Conservation (phyloP, 1,284 basidiomycete genomes). For the Ceratobasidium sp. region DNA sequence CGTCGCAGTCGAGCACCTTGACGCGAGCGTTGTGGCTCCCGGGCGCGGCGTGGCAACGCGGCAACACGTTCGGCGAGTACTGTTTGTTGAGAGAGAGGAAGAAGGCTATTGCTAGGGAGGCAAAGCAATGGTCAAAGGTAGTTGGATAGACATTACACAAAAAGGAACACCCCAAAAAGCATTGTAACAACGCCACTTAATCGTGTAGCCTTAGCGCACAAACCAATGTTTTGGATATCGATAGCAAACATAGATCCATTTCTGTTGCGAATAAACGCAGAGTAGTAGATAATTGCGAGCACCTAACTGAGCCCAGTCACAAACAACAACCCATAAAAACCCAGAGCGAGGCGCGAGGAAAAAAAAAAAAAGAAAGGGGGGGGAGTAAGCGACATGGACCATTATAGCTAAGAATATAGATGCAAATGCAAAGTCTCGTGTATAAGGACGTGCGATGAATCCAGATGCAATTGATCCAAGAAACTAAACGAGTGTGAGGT, state of each 20-base stretch:
- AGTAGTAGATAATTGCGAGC: slow-evolving; percentile 11
- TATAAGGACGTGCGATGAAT: slow-evolving; percentile 29
- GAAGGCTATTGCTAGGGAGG: slow-evolving; percentile 50
- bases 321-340: slow-evolving; percentile 8
- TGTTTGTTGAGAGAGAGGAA: slow-evolving; percentile 61
- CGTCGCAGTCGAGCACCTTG: slow-evolving; percentile 76
- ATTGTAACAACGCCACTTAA: background rate
- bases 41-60: slow-evolving; percentile 70
- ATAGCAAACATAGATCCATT: slow-evolving; percentile 23
- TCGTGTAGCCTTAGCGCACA: slow-evolving; percentile 17
- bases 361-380: slow-evolving; percentile 16
- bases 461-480: slow-evolving; percentile 31
- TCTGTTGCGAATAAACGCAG: slow-evolving; percentile 21
- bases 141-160: background rate
- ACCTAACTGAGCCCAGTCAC: slow-evolving; percentile 27
- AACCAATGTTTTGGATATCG: slow-evolving; percentile 4
- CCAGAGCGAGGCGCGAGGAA: slow-evolving; percentile 5
- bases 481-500: slow-evolving; percentile 34
- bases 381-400: slow-evolving; percentile 24
- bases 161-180: background rate
- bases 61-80: slow-evolving; percentile 65
- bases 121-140: slow-evolving; percentile 41
- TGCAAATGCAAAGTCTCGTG: slow-evolving; percentile 42
- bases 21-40: slow-evolving; percentile 86
- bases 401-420: slow-evolving; percentile 39